Evolutionary conservation across 345 rosid species (phyloP), one percentile per base, ranked within the genome.

Genomic region (Erodium maritimum): DNA sequence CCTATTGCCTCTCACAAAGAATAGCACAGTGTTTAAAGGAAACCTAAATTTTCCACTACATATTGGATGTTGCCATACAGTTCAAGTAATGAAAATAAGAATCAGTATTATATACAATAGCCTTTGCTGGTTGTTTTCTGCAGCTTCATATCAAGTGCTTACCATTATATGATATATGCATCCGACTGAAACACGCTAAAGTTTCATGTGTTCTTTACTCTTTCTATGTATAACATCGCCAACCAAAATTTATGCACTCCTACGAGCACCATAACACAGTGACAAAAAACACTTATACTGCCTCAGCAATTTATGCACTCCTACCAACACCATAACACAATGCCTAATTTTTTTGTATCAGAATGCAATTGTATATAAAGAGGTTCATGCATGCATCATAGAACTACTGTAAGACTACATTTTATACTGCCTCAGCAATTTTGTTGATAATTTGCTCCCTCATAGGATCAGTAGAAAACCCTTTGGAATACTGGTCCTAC

Each of bases 1-100:
- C 71, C 12, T 57, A 67, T n/a, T 67, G 71, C 58, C 62, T 67
- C 16, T 62, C 71, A 5, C 52, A 62, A 65, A 56, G 57, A 23
- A 57, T 67, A 1, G 67, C n/a, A n/a, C n/a, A n/a, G n/a, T n/a
- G n/a, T n/a, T n/a, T n/a, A n/a, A n/a, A n/a, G n/a, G n/a, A n/a
- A n/a, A n/a, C n/a, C n/a, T n/a, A n/a, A n/a, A n/a, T n/a, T n/a
- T n/a, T n/a, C n/a, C n/a, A n/a, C n/a, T 42, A 42, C 37, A 29
- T 29, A 29, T 5, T 5, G 37, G 8, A 7, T 42, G 48, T 42
- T 42, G 48, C 3, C 14, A 42, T 42, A 42, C 14, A 7, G 48
- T 42, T 42, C 48, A 42, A 14, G 48, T 42, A 42, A 42, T 42
- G 48, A 12, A n/a, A n/a, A 42, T 42, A 42, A 42, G 48, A 13